Evolutionary conservation across 306 rosid genomes (phyloP), one percentile per base, ranked within the genome.

Genomic region (Medicago lupulina): DNA sequence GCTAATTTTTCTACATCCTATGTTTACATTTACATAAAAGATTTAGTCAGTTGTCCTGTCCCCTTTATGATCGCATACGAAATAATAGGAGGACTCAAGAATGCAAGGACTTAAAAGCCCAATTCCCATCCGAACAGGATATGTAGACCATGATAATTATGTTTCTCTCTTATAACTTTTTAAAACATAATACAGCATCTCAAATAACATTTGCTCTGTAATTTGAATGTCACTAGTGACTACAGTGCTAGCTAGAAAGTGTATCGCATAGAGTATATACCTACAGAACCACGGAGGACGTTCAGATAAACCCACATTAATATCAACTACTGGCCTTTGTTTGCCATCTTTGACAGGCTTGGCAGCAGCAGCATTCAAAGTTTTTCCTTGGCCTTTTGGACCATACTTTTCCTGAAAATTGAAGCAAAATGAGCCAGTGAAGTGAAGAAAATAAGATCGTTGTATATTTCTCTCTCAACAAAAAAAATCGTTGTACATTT

Each of bases 271-370:
- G 34, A 11, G 13, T 0, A 14, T 11, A 82, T 84, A 92, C 99
- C 99, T 88, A 77, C 97, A 90, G 81, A 89, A 90, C 97, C 99
- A 95, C 1, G 99, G 97, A 21, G 96, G 95, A 19, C 92, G 87
- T n/a, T 92, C 87, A n/a, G 96, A 87, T 43, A 95, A 86, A 23
- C 99, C 97, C 60, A 90, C 96, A 73, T 83, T 85, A 38, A 88
- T 84, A 86, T 95, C 97, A 73, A 95, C 85, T 73, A 86, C 88
- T 3, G 88, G 88, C 76, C 46, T 90, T 76, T 83, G 86, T 76
- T 90, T 90, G 14, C 63, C 47, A 58, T 81, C 88, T 81, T 85
- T 87, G 76, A 53, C 79, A 81, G 91, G 73, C 80, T 86, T 95
- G 80, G 92, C 80, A 69, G 83, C 71, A 28, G 83, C 69, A 66